Base-by-base conservation (phyloP, 257 asterid species). In the Nicotiana tabacum region DNA sequence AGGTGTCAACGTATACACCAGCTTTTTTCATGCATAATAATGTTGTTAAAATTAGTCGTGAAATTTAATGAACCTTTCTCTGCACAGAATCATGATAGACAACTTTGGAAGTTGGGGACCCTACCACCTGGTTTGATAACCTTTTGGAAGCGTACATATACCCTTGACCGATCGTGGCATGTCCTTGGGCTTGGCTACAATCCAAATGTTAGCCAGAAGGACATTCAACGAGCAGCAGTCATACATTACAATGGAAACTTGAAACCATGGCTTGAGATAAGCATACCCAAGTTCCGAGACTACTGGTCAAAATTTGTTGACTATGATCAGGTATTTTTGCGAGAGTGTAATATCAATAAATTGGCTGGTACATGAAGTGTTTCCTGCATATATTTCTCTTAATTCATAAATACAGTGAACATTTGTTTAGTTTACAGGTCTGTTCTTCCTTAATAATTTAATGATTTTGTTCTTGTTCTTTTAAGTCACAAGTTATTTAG, bases 261-360 rank as follows among this genome's bases (percentile, higher is more conserved):
- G 93, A 95, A 95, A 87, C 99, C 98, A 5, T 95, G 98, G 98
- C 97, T 95, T 18, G 99, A 95, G 90, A 92, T 95, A 56, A 95
- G 91, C 82, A 88, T 95, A 82, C 95, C 98, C 3, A 94, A 93
- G 90, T 94, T 89, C 84, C 83, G 94, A 58, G 91, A 70, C 89
- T 89, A 90, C 81, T 95, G 98, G 98, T 82, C 93, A 4, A 92
- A 89, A 70, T 95, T 60, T 76, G 91, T 93, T 24, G 94, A 95
- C 78, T 92, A 92, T 60, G 96, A 92, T 66, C 92, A 87, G 70
- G 32, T 83, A n/a, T 95, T 92, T 87, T 56, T 95, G 90, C 88
- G 96, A 65, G 97, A 95, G 83, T 95, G 98, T 92, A 95, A 95
- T 85, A 91, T 95, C 87, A 89, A 88, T 83, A 92, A 94, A 21